These are phyloP conservation scores for Globisporangium nagaii DNA, from an alignment of 352 stramenopile genomes.

Conservation along the genomic window DNA sequence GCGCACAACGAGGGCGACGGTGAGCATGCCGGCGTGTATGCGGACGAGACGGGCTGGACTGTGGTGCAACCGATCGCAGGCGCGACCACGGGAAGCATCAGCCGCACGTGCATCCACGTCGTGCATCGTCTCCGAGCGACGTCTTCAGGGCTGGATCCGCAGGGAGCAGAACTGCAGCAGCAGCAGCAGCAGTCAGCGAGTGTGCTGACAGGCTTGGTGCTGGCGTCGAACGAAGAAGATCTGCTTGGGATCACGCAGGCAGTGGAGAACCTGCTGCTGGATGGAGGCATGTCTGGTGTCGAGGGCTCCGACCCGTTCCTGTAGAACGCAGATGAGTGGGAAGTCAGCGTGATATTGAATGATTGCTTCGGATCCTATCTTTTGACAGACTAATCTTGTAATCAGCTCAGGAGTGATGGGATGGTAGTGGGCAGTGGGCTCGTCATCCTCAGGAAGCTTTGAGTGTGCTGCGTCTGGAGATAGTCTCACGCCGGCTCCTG, in stretches of 20 bases:
- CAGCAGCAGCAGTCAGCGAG: neutral
- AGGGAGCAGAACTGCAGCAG: too few species aligned
- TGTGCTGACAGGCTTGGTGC: neutral
- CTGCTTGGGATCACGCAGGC: neutral
- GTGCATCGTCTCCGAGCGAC: neutral
- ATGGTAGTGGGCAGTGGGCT: too few species aligned
- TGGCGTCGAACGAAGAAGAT: conserved; percentile 1
- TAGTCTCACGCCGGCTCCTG: too few species aligned
- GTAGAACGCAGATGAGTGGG: too few species aligned
- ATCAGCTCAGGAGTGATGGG: too few species aligned
- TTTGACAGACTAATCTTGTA: too few species aligned
- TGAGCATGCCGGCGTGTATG: neutral
- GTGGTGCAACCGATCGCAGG: neutral
- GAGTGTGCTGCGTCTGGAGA: too few species aligned
- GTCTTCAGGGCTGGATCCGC: neutral
- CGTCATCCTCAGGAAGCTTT: too few species aligned
- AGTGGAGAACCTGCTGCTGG: conserved; percentile 5
- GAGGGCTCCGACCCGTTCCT: too few species aligned
- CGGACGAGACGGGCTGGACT: conserved; percentile 9
- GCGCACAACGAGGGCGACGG: neutral
- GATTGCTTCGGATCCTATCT: too few species aligned
- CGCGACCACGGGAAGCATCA: neutral
- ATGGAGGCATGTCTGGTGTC: neutral
- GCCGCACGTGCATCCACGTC: conserved; percentile 3
- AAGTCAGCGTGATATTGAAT: too few species aligned